Evolutionary conservation across 495 filamentous ascomycete species (phyloP).

Genomic region (Talaromyces stipitatus): DNA sequence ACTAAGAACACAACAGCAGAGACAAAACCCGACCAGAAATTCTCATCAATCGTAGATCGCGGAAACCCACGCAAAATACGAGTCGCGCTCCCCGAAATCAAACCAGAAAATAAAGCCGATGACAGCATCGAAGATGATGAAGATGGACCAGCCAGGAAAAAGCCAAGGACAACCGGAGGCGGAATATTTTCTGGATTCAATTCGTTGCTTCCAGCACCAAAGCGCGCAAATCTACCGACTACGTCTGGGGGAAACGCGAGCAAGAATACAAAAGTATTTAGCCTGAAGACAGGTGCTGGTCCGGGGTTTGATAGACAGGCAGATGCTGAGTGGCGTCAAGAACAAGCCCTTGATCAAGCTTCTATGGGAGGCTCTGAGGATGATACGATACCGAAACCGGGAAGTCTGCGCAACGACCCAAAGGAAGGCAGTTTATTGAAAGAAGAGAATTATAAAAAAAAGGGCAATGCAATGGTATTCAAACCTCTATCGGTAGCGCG

Average conservation of each 20-base stretch:
- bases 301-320: slow-evolving; percentile 67
- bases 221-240: slow-evolving; percentile 33
- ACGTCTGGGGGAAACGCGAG: slow-evolving; percentile 28
- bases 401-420: slow-evolving; percentile 13
- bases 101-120: slow-evolving; percentile 31
- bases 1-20: slow-evolving; percentile 15
- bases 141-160: slow-evolving; percentile 66
- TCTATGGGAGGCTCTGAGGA: slow-evolving; percentile 7
- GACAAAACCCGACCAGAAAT: slow-evolving; percentile 24
- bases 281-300: slow-evolving; percentile 69
- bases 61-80: slow-evolving; percentile 75
- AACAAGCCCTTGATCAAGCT: slow-evolving; percentile 15
- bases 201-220: slow-evolving; percentile 80
- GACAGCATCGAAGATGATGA: slow-evolving; percentile 23
- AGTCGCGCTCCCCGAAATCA: slow-evolving; percentile 56
- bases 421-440: slow-evolving; percentile 8
- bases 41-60: slow-evolving; percentile 71
- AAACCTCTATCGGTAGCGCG: slow-evolving; percentile 74
- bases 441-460: slow-evolving; percentile 54
- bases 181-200: slow-evolving; percentile 71
- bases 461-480: slow-evolving; percentile 79
- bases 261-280: slow-evolving; percentile 41
- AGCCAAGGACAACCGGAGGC: slow-evolving; percentile 48
- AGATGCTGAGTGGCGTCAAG: slow-evolving; percentile 32
- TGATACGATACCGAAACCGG: slow-evolving; percentile 15